Evolutionary conservation across 176 grass and related monocot genomes (phyloP).

Genomic region (Carex scoparia): DNA sequence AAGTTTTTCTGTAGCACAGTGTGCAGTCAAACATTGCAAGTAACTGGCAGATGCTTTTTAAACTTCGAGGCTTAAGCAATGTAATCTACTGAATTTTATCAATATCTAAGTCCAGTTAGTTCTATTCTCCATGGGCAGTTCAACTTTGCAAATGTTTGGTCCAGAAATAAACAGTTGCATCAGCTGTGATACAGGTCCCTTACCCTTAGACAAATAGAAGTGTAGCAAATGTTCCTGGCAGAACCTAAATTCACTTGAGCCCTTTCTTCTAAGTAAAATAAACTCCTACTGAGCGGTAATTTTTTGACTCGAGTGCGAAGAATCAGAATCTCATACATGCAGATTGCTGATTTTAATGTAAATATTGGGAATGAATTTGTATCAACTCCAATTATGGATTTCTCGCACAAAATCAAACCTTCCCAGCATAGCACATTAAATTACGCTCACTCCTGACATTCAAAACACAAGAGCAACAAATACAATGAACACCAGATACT

Average conservation of each 20-base stretch:
- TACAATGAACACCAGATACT: constrained; percentile 11
- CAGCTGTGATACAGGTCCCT: constrained; percentile 95
- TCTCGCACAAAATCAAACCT: not conserved
- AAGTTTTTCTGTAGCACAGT: not conserved
- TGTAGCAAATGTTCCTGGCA: not conserved
- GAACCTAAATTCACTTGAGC: not conserved
- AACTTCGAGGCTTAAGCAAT: not conserved
- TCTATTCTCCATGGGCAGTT: not conserved
- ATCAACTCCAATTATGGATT: not conserved
- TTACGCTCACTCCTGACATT: not conserved
- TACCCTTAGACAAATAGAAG: constrained; percentile 43
- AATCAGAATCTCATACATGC: not conserved
- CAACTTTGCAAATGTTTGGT: not conserved
- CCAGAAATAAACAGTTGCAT: constrained; percentile 71
- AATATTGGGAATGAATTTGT: not conserved
- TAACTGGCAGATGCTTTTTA: not conserved
- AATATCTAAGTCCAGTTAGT: not conserved
- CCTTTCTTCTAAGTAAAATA: not conserved
- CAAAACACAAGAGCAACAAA: not conserved
- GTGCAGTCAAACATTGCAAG: not conserved
- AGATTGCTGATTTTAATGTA: not conserved
- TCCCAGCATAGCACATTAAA: not conserved
- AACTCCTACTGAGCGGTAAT: not conserved
- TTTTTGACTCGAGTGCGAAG: not conserved
- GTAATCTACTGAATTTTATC: not conserved